A percentile compares a stretch with the other conserved stretches of the same genome.
Evolutionary conservation across 2,329 filamentous ascomycete species (phyloP).

Genomic region (Cercospora sojina): DNA sequence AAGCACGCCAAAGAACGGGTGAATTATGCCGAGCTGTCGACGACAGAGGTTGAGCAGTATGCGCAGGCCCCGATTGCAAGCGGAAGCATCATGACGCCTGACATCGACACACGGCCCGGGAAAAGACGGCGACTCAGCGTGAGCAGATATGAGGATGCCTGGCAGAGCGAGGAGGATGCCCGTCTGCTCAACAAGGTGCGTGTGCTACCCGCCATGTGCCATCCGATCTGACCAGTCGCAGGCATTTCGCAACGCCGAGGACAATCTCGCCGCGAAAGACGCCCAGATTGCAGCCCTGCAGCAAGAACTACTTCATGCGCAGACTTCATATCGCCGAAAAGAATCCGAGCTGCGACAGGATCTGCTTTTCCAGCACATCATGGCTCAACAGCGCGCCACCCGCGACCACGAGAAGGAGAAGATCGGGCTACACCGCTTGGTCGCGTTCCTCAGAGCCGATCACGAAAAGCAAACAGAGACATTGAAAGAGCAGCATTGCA

Average conservation of each 20-base stretch:
- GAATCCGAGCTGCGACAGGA: constrained; percentile 14
- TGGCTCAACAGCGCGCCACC: constrained; percentile 4
- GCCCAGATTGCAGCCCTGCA: constrained; percentile 3
- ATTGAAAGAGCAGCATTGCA: constrained; percentile 6
- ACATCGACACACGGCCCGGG: not conserved
- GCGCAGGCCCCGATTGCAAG: not conserved
- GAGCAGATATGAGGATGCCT: not conserved
- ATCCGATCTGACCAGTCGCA: not conserved
- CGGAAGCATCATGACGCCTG: not conserved
- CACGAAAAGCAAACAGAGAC: constrained; percentile 7
- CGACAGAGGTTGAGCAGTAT: not conserved
- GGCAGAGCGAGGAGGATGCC: constrained; percentile 4
- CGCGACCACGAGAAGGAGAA: constrained; percentile 8
- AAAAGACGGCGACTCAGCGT: constrained; percentile 7
- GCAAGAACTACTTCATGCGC: not conserved
- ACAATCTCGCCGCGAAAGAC: not conserved
- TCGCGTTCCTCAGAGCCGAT: constrained; percentile 5
- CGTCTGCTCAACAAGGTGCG: constrained; percentile 9
- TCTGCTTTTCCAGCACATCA: constrained; percentile 12
- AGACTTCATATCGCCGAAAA: not conserved
- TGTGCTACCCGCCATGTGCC: not conserved
- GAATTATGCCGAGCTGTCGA: not conserved
- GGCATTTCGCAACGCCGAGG: constrained; percentile 7
- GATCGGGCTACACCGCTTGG: constrained; percentile 3
- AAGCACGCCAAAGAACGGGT: not conserved